Base-by-base conservation (phyloP, 345 rosid species). In the Euclidium syriacum region DNA sequence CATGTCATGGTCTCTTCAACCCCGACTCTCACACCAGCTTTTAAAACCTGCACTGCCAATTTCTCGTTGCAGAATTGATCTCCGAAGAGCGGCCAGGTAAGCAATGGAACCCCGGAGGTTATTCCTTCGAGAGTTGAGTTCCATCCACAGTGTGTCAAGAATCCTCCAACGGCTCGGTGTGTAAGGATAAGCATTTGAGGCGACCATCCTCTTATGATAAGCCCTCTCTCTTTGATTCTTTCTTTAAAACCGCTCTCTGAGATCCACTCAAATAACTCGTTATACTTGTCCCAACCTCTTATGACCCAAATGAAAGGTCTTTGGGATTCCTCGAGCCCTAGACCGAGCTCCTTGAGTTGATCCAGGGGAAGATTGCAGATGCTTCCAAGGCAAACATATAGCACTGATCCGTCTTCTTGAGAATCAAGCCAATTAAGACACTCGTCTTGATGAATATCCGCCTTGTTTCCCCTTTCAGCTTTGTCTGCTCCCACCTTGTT, bases 71-170 rank as follows among this genome's bases (percentile, higher is more conserved):
- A 18, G 71, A 85, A 85, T 48, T 85, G 91, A 57, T 85, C 88
- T 0, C 81, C 47, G 49, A 79, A 79, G 0, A 75, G 63, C 0
- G 91, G 91, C 85, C 88, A 85, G 1, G 91, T 81, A 41, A 85
- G 68, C 79, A 85, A 47, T 0, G 91, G 91, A 22, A 85, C 46
- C 7, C 81, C 84, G 0, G 64, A 34, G 43, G 72, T 75, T 0
- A 83, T 36, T 3, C 83, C 83, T 58, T 85, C 91, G 6, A 81
- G 10, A 0, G 83, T 78, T 26, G 91, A 85, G 72, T 85, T 85
- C 91, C 91, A 85, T 0, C 91, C 91, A n/a, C 88, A 83, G 29
- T 85, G 91, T 0, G 84, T 85, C 25, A 85, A 19, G 63, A 85
- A 85, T 10, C 84, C 91, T 23, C 78, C 79, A 4, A 81, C 39